A percentile compares a stretch with the other conserved stretches of the same genome.
phyloP scores from a whole-genome alignment of 108 stramenopile species.

The Epithemia pelagica region DNA sequence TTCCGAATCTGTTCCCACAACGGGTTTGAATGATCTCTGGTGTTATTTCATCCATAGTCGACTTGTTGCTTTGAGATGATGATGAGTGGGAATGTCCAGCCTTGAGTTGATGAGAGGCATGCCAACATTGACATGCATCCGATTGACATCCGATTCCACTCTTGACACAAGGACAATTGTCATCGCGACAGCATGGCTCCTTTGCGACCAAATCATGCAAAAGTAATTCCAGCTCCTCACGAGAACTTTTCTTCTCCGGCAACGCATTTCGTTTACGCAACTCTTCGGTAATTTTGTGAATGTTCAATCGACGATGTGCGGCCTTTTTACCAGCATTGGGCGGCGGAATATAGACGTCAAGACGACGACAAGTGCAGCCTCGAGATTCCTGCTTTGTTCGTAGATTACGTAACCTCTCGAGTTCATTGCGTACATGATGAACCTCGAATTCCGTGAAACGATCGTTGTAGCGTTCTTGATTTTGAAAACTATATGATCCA shows the following conservation, averaged over 20 bases:
- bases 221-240: constrained; percentile 57
- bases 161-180: constrained; percentile 58
- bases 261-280: constrained; percentile 61
- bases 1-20: constrained; percentile 72
- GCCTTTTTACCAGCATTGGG: constrained; percentile 58
- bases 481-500: constrained; percentile 1
- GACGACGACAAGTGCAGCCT: constrained; percentile 77
- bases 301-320: constrained; percentile 54
- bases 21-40: constrained; percentile 42
- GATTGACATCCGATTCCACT: constrained; percentile 80
- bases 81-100: not conserved
- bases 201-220: constrained; percentile 58
- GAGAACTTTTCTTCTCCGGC: constrained; percentile 24
- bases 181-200: constrained; percentile 67
- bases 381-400: constrained; percentile 42
- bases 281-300: constrained; percentile 60
- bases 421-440: constrained; percentile 64
- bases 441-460: constrained; percentile 34
- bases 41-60: not conserved
- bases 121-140: constrained; percentile 80
- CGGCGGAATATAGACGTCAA: constrained; percentile 55
- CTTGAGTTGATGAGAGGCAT: constrained; percentile 50
- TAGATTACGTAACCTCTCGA: constrained; percentile 65
- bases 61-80: not conserved
- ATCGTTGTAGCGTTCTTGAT: constrained; percentile 29